Evolutionary conservation across 73 alveolate genomes (phyloP).

Genomic region (Paramecium sonneborni): DNA sequence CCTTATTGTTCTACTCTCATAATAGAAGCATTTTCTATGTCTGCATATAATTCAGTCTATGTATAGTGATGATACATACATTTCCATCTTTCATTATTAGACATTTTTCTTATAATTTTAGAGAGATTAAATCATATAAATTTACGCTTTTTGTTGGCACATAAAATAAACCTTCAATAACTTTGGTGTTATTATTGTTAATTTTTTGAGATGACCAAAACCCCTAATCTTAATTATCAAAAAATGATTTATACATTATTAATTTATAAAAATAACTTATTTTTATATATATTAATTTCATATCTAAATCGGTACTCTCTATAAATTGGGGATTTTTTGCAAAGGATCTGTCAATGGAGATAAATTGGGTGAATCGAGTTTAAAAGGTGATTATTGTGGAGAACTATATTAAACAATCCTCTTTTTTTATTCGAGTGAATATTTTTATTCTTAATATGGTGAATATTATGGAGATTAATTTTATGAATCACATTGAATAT

Average conservation of each 20-base stretch:
- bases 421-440: background rate
- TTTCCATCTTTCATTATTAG: conserved; percentile 9
- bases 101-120: background rate
- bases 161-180: background rate
- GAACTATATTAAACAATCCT: background rate
- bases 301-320: background rate
- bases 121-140: background rate
- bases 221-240: background rate
- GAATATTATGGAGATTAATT: background rate
- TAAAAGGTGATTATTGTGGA: background rate
- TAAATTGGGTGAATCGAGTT: background rate
- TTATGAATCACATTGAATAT: background rate
- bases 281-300: background rate
- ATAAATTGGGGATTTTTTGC: background rate
- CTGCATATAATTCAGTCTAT: background rate
- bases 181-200: background rate
- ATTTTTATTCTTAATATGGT: background rate
- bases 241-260: background rate
- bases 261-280: background rate
- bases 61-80: background rate
- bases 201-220: background rate
- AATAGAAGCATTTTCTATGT: background rate
- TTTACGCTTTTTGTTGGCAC: background rate
- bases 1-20: background rate
- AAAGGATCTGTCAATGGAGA: background rate